Conservation (phyloP, 1,284 basidiomycete genomes). For the Ustilago cynodontis region DNA sequence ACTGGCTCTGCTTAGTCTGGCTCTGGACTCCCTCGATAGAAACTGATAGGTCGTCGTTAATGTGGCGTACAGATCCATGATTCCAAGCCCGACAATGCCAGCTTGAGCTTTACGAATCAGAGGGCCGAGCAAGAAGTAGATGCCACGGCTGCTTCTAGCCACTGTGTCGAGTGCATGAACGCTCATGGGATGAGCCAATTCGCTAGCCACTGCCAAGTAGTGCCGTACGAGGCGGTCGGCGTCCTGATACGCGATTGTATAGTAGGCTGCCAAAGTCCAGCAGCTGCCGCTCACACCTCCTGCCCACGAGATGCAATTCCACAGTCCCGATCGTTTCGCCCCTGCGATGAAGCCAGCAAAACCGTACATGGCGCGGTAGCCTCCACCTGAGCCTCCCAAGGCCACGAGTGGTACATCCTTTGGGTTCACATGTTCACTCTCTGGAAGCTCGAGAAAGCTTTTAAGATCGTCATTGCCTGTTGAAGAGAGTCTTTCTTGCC, state of each 20-base stretch:
- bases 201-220: constrained; percentile 57
- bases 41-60: constrained; percentile 61
- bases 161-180: constrained; percentile 62
- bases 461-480: constrained; percentile 41
- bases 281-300: constrained; percentile 69
- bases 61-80: constrained; percentile 69
- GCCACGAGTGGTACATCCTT: constrained; percentile 68
- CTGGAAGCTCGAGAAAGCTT: constrained; percentile 46
- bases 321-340: constrained; percentile 59
- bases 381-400: constrained; percentile 69
- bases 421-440: constrained; percentile 64
- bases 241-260: constrained; percentile 53
- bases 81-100: constrained; percentile 61
- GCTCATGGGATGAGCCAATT: constrained; percentile 65
- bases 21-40: constrained; percentile 53
- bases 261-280: constrained; percentile 68
- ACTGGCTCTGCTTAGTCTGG: constrained; percentile 57
- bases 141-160: constrained; percentile 56
- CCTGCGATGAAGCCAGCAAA: constrained; percentile 62
- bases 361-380: constrained; percentile 67
- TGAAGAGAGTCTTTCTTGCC: constrained; percentile 39
- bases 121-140: constrained; percentile 65
- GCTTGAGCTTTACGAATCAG: constrained; percentile 59
- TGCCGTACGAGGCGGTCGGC: constrained; percentile 54
- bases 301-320: constrained; percentile 64